phyloP scores from a whole-genome alignment of 257 asterid species.

The Echites panduratus region DNA sequence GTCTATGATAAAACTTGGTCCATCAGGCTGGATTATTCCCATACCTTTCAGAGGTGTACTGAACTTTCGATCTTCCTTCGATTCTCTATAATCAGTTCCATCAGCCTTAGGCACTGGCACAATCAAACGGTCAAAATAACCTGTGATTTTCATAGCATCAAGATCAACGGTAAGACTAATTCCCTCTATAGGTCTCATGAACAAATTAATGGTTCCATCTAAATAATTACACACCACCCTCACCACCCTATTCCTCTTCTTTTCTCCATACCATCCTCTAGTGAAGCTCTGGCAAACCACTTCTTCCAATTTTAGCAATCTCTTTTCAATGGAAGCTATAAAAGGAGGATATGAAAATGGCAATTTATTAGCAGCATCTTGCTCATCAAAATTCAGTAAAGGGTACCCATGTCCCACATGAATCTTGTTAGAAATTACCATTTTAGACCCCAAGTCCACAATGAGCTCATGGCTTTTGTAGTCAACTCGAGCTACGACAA shows the following conservation, averaged over 20 bases:
- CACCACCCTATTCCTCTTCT: slow-evolving; percentile 29
- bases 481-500: slow-evolving; percentile 34
- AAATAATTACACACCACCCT: slow-evolving; percentile 48
- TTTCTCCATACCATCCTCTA: slow-evolving; percentile 69
- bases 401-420: slow-evolving; percentile 62
- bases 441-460: slow-evolving; percentile 31
- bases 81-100: slow-evolving; percentile 46
- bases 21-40: slow-evolving; percentile 14
- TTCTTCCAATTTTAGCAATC: slow-evolving; percentile 51
- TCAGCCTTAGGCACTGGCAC: slow-evolving; percentile 60
- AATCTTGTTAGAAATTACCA: slow-evolving; percentile 24
- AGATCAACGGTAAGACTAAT: slow-evolving; percentile 52
- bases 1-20: slow-evolving; percentile 37
- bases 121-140: slow-evolving; percentile 35
- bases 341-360: slow-evolving; percentile 42
- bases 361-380: slow-evolving; percentile 28
- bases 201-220: slow-evolving; percentile 57
- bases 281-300: slow-evolving; percentile 39
- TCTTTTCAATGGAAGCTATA: slow-evolving; percentile 35
- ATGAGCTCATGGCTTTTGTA: slow-evolving; percentile 34
- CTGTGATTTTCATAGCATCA: slow-evolving; percentile 46
- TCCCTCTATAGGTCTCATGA: slow-evolving; percentile 80
- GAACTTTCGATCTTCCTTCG: background rate
- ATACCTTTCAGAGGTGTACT: background rate
- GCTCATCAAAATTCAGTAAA: slow-evolving; percentile 33